These are phyloP conservation scores for Bifiguratus adelaidae DNA, from an alignment of 192 early-diverging fungal genomes.

Conservation along the genomic window DNA sequence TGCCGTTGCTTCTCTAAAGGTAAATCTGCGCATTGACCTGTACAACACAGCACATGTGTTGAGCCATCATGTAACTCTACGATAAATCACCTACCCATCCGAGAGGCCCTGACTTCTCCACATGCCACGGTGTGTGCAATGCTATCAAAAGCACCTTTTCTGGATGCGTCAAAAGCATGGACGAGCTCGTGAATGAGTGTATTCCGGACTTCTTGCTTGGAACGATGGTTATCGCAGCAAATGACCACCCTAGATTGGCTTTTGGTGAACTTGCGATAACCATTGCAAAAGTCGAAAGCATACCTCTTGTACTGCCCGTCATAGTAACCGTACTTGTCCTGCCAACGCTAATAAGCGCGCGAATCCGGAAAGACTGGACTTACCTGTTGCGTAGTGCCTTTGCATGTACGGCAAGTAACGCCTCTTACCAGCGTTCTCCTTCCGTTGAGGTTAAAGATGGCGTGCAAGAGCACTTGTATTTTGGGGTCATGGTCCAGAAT, in stretches of 20 bases:
- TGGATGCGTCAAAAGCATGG: slow-evolving; percentile 19
- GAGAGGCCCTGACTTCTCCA: slow-evolving; percentile 19
- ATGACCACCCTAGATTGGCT: slow-evolving; percentile 13
- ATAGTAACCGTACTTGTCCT: slow-evolving; percentile 19
- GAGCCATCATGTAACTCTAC: not conserved
- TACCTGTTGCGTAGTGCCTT: slow-evolving; percentile 16
- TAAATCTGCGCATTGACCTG: slow-evolving; percentile 17
- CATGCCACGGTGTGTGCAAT: slow-evolving; percentile 18
- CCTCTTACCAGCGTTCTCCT: slow-evolving; percentile 10
- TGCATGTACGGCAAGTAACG: slow-evolving; percentile 17
- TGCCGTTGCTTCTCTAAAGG: slow-evolving; percentile 2
- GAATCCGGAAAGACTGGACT: not conserved
- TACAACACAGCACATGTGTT: not conserved
- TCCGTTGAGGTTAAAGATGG: slow-evolving; percentile 13
- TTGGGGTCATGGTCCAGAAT: slow-evolving; percentile 9
- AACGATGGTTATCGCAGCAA: slow-evolving; percentile 19
- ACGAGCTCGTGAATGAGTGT: slow-evolving; percentile 22
- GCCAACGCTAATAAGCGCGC: not conserved
- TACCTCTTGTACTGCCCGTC: slow-evolving; percentile 19
- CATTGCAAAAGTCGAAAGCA: not conserved
- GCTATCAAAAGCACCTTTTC: slow-evolving; percentile 16
- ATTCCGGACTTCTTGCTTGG: slow-evolving; percentile 12
- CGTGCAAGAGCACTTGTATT: slow-evolving; percentile 6
- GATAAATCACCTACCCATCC: slow-evolving; percentile 5
- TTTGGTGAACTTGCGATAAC: not conserved